phyloP scores from a whole-genome alignment of 176 grass and related monocot species.

The Phoenix dactylifera region DNA sequence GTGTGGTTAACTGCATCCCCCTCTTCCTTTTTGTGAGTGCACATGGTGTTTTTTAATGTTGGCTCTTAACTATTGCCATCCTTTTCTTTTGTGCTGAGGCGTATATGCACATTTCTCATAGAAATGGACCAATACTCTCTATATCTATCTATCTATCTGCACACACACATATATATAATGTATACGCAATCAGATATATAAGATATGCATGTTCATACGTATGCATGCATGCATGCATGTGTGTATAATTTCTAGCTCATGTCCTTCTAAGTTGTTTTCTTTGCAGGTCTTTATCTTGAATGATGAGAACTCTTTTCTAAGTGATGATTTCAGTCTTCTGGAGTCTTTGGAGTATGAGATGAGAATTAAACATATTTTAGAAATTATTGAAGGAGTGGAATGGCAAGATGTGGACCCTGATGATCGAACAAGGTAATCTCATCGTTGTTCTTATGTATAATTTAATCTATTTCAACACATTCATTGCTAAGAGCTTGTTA shows the following conservation, averaged over 20 bases:
- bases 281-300: slow-evolving; percentile 74
- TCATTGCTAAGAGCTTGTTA: too few species aligned
- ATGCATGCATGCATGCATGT: too few species aligned
- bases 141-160: too few species aligned
- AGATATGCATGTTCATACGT: too few species aligned
- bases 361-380: slow-evolving; percentile 77
- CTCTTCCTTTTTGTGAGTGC: too few species aligned
- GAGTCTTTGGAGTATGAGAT: slow-evolving; percentile 80
- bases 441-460: neutral
- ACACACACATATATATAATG: too few species aligned
- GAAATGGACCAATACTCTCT: neutral
- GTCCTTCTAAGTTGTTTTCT: slow-evolving; percentile 15
- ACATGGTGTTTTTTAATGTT: too few species aligned
- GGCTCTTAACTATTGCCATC: too few species aligned
- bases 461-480: neutral
- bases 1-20: neutral
- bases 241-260: neutral
- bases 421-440: slow-evolving; percentile 72
- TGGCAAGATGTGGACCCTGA: slow-evolving; percentile 73
- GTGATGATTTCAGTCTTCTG: slow-evolving; percentile 74
- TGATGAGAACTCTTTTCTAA: slow-evolving; percentile 62
- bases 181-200: too few species aligned
- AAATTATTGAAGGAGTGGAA: slow-evolving; percentile 79
- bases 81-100: too few species aligned
- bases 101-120: neutral